Evolutionary conservation across 2,329 filamentous ascomycete genomes (phyloP), one percentile per base, ranked within the genome.

Genomic region (Camptophora hylomeconis): DNA sequence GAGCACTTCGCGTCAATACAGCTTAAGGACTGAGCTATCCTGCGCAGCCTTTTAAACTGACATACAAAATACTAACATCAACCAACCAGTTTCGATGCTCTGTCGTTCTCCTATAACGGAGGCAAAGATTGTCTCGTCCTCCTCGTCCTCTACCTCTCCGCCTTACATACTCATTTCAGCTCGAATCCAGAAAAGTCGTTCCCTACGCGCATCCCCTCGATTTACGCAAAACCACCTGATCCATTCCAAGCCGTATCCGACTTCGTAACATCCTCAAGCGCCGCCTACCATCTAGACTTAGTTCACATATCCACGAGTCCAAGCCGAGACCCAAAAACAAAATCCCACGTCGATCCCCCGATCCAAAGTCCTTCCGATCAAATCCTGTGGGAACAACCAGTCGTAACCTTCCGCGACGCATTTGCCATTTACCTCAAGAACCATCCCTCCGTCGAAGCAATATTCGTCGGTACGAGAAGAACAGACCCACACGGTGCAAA

Each of bases 61-160:
- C 25, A 26, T 17, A 26, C 26, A 28, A 24, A 18, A 38, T 19
- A 13, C 21, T 27, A 17, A 32, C 28, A 35, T n/a, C 5, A 8
- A 20, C 15, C 13, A 24, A 24, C 36, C 45, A 89, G 81, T 34
- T 69, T 79, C 38, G 67, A 77, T 34, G 69, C 92, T 50, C 67
- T 95, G 36, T 83, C 86, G 4, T 65, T 95, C 40, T 92, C 87
- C 32, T 98, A 94, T 59, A 98, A 98, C 47, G 89, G 89, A 49
- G 89, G 89, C 37, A 98, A 98, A 56, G 89, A 95, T 65, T 95
- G 87, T 48, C 77, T 95, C 11, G 86, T 95, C 30, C 73, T 95
- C 11, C 67, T 95, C 5, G 69, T 94, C 47, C 65, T 95, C 40
- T 82, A 93, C 49, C 75, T 95, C 42, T 75, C 78, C 37, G 63